Evolutionary conservation across 345 rosid species (phyloP).

Genomic region (Nephelium lappaceum): DNA sequence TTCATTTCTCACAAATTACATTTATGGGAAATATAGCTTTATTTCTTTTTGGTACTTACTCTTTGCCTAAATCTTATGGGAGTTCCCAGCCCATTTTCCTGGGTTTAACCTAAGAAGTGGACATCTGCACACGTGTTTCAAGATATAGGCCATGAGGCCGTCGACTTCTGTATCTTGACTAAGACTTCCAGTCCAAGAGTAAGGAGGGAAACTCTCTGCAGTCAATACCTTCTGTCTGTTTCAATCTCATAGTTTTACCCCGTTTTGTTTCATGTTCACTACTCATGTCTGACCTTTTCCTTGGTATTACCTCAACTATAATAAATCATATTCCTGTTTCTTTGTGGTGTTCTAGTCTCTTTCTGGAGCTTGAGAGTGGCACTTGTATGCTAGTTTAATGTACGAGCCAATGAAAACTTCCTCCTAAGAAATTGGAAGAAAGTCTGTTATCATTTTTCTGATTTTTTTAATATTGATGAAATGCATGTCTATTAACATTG

Average conservation of each 20-base stretch:
- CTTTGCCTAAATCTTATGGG: background rate
- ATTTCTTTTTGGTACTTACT: background rate
- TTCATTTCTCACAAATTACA: background rate
- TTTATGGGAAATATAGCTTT: no score
- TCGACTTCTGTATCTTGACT: background rate
- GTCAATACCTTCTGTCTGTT: no score
- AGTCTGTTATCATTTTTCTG: background rate
- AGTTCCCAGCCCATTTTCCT: background rate
- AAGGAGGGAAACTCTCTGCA: no score
- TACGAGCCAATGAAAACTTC: background rate
- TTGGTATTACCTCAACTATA: background rate
- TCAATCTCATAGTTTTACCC: no score
- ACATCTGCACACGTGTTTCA: background rate
- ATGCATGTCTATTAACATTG: slow-evolving; percentile 2
- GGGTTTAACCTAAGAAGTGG: background rate
- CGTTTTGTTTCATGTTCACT: no score
- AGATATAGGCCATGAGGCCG: background rate
- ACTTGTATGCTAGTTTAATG: background rate
- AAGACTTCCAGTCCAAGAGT: background rate
- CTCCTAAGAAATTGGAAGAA: background rate
- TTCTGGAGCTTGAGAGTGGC: background rate
- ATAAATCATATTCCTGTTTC: background rate
- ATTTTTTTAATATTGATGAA: background rate
- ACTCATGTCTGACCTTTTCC: background rate
- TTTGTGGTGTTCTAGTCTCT: background rate